These are phyloP conservation scores for Candida mattraensis DNA, from an alignment of 805 yeast genomes.

Conservation along the genomic window DNA sequence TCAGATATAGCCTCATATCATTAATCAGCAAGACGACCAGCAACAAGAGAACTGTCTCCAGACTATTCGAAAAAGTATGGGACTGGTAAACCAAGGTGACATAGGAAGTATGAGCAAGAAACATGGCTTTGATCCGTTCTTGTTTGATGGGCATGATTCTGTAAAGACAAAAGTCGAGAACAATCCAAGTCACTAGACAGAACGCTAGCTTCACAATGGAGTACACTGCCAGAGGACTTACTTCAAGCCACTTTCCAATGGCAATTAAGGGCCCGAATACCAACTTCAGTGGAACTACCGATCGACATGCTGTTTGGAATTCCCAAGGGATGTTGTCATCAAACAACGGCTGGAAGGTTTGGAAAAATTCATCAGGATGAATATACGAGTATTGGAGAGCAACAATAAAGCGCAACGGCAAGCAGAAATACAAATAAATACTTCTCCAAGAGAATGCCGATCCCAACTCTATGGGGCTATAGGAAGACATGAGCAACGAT, in stretches of 20 bases:
- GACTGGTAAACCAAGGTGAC: slow-evolving; percentile 77
- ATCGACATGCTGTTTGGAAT: slow-evolving; percentile 60
- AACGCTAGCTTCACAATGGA: slow-evolving; percentile 52
- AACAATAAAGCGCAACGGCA: slow-evolving; percentile 52
- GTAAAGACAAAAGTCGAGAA: slow-evolving; percentile 32
- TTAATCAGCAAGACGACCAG: slow-evolving; percentile 50
- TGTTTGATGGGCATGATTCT: slow-evolving; percentile 34
- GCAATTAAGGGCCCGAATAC: slow-evolving; percentile 66
- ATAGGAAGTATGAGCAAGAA: slow-evolving; percentile 58
- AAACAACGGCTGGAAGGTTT: slow-evolving; percentile 75
- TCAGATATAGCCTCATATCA: slow-evolving; percentile 24
- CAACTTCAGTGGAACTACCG: slow-evolving; percentile 65
- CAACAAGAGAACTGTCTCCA: slow-evolving; percentile 65
- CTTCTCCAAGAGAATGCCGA: slow-evolving; percentile 47
- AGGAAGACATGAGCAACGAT: too few species aligned
- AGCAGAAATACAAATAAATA: slow-evolving; percentile 40
- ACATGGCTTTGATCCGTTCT: slow-evolving; percentile 40
- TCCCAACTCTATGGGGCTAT: too few species aligned
- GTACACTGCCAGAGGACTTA: slow-evolving; percentile 51
- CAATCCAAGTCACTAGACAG: slow-evolving; percentile 33
- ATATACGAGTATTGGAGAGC: slow-evolving; percentile 77
- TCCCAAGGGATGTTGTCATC: slow-evolving; percentile 78
- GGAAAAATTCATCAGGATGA: slow-evolving; percentile 98
- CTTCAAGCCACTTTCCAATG: slow-evolving; percentile 32
- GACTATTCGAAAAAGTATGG: slow-evolving; percentile 85